A percentile compares a stretch with the other conserved stretches of the same genome.
Evolutionary conservation across 371 early-diverging fungal genomes (phyloP).

Genomic region (Fennellomyces sp.): DNA sequence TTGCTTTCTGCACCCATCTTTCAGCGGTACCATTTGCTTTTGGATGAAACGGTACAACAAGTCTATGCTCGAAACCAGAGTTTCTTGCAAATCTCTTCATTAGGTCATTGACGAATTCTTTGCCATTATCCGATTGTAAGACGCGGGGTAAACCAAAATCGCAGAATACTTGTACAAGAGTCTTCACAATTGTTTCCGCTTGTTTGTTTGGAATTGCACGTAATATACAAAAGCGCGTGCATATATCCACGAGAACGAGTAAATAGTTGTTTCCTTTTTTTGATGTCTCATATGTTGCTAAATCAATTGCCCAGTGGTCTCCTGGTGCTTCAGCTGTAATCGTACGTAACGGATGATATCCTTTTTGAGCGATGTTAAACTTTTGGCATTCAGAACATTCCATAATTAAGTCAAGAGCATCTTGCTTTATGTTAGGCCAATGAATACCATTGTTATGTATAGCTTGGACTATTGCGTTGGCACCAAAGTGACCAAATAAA

Average conservation of each 20-base stretch:
- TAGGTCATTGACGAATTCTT: slow-evolving; percentile 22
- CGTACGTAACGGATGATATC: slow-evolving; percentile 13
- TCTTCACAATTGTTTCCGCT: slow-evolving; percentile 18
- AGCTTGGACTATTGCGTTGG: slow-evolving; percentile 14
- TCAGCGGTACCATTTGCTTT: slow-evolving; percentile 5
- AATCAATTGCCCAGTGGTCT: slow-evolving; percentile 20
- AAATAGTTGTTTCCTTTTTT: slow-evolving; percentile 14
- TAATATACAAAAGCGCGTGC: slow-evolving; percentile 23
- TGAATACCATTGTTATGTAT: slow-evolving; percentile 12
- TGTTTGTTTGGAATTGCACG: slow-evolving; percentile 1
- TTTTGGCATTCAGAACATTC: slow-evolving; percentile 14
- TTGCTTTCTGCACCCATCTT: slow-evolving; percentile 1
- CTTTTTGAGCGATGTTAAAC: slow-evolving; percentile 12
- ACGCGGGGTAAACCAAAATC: slow-evolving; percentile 19
- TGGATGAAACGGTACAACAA: neutral
- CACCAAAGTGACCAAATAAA: slow-evolving; percentile 22
- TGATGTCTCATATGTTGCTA: slow-evolving; percentile 9
- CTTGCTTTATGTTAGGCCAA: slow-evolving; percentile 19
- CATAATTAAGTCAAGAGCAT: slow-evolving; percentile 12
- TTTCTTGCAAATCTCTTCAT: neutral
- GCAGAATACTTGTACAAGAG: slow-evolving; percentile 19
- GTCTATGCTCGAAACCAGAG: slow-evolving; percentile 4
- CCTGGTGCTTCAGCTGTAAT: slow-evolving; percentile 17
- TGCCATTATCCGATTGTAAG: slow-evolving; percentile 18
- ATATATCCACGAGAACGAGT: slow-evolving; percentile 23